Evolutionary conservation across 2,329 filamentous ascomycete genomes (phyloP).

Genomic region (Xylariaceae sp.): DNA sequence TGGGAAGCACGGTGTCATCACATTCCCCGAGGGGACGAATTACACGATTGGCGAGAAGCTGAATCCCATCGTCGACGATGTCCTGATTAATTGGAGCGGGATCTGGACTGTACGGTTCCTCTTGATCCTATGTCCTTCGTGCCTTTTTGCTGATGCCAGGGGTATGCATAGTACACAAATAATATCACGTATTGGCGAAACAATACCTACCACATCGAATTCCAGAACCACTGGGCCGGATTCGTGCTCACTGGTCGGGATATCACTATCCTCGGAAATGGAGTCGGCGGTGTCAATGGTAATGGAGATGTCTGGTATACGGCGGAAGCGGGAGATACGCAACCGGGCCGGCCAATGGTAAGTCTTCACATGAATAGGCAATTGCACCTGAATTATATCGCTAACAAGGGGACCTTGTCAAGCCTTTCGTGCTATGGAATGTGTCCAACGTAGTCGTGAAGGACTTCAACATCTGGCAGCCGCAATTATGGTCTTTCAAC

Average conservation of each 20-base stretch:
- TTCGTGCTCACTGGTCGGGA: constrained; percentile 47
- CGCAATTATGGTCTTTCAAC: constrained; percentile 51
- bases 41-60: constrained; percentile 49
- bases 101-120: constrained; percentile 44
- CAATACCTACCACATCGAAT: constrained; percentile 48
- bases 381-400: too few species aligned
- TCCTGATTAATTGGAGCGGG: constrained; percentile 50
- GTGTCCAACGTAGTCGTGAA: constrained; percentile 50
- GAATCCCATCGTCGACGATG: constrained; percentile 46
- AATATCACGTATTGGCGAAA: constrained; percentile 52
- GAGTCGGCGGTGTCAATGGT: constrained; percentile 50
- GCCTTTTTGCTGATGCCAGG: neutral
- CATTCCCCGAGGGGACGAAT: constrained; percentile 46
- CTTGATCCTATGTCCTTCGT: neutral
- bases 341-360: constrained; percentile 50
- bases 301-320: constrained; percentile 54
- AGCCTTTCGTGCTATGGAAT: constrained; percentile 53
- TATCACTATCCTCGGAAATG: constrained; percentile 49
- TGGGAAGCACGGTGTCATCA: constrained; percentile 34
- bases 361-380: neutral
- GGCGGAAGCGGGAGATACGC: constrained; percentile 42
- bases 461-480: constrained; percentile 48
- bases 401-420: neutral
- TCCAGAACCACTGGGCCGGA: constrained; percentile 53
- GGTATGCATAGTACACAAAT: constrained; percentile 19